Conservation (phyloP, 2,329 filamentous ascomycete genomes). For the Xylaria sp. region DNA sequence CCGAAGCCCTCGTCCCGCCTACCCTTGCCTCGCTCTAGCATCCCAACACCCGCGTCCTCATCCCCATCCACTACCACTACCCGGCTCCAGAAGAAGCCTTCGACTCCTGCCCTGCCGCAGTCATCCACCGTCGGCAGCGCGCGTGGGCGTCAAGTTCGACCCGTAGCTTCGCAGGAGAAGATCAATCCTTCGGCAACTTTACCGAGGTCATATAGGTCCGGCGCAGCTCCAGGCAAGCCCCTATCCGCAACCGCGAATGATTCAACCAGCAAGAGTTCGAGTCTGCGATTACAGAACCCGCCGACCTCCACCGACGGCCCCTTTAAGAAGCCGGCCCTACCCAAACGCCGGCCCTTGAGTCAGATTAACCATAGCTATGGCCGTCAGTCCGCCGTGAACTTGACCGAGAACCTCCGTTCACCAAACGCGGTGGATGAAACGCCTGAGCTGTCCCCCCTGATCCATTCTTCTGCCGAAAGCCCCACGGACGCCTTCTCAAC, state of each 20-base stretch:
- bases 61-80: neutral
- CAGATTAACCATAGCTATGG: constrained; percentile 19
- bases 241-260: constrained; percentile 20
- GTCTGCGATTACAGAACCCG: constrained; percentile 16
- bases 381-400: constrained; percentile 12
- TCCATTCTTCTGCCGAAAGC: constrained; percentile 20
- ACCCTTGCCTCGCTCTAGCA: constrained; percentile 28
- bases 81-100: constrained; percentile 8
- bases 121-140: constrained; percentile 15
- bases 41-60: constrained; percentile 18
- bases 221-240: constrained; percentile 22
- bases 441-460: constrained; percentile 23
- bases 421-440: constrained; percentile 9
- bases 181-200: constrained; percentile 22
- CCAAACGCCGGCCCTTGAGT: constrained; percentile 24
- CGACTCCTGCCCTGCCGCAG: constrained; percentile 14
- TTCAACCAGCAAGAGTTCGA: constrained; percentile 19
- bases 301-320: constrained; percentile 17
- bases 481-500: constrained; percentile 26
- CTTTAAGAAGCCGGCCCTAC: constrained; percentile 23
- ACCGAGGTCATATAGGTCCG: constrained; percentile 24
- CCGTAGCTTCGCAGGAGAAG: constrained; percentile 28
- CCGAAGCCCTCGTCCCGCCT: constrained; percentile 32
- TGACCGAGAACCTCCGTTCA: constrained; percentile 12
- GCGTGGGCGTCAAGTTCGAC: constrained; percentile 25